Conservation (phyloP, 495 filamentous ascomycete species). For the Cetradonia linearis region DNA sequence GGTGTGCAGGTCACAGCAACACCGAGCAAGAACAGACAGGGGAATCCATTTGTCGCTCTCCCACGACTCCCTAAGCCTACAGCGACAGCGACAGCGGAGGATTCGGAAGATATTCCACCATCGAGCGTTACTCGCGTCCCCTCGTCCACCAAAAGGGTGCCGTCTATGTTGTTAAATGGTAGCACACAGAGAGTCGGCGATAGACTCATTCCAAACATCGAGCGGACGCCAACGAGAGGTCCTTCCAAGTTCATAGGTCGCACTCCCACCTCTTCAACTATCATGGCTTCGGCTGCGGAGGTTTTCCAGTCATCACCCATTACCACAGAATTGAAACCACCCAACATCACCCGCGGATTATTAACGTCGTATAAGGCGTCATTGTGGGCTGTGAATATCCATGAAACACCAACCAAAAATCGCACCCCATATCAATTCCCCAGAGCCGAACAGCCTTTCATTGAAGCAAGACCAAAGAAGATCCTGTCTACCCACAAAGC, state of each 20-base stretch:
- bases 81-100: slow-evolving; percentile 21
- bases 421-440: neutral
- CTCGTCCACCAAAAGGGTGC: slow-evolving; percentile 18
- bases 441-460: slow-evolving; percentile 10
- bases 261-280: slow-evolving; percentile 21
- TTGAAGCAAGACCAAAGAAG: slow-evolving; percentile 22
- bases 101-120: slow-evolving; percentile 22
- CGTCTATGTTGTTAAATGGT: neutral
- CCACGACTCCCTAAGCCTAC: slow-evolving; percentile 11
- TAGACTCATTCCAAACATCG: slow-evolving; percentile 24
- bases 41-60: slow-evolving; percentile 32
- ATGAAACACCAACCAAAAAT: slow-evolving; percentile 6
- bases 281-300: neutral
- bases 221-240: slow-evolving; percentile 47
- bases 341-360: neutral
- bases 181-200: neutral
- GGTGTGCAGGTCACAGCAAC: slow-evolving; percentile 69
- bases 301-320: neutral
- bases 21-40: slow-evolving; percentile 49
- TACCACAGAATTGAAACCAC: neutral
- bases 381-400: neutral
- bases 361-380: neutral
- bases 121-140: slow-evolving; percentile 27
- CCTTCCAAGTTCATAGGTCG: slow-evolving; percentile 30
- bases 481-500: slow-evolving; percentile 24